Percentiles rank a stretch among this genome's conserved stretches.
These are phyloP conservation scores for Dendrobium nobile DNA, from an alignment of 106 monocot species.

Conservation along the genomic window DNA sequence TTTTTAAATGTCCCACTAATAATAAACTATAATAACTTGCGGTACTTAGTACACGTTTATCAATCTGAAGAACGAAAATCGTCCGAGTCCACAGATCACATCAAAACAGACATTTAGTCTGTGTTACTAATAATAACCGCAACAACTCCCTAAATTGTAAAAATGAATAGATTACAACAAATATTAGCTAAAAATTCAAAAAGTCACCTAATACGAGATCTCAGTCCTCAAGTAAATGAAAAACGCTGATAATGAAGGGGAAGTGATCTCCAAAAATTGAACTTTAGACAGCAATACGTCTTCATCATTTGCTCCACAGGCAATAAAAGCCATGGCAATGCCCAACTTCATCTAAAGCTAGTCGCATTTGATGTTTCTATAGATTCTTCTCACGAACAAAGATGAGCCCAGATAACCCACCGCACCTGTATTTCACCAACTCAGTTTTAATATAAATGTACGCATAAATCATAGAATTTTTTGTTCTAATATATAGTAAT, in stretches of 20 bases:
- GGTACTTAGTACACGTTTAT: not conserved
- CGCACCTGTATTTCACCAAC: slow-evolving; percentile 10
- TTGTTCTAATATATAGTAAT: too few species aligned
- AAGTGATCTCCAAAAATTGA: not conserved
- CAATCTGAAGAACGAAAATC: not conserved
- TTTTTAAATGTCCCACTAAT: not conserved
- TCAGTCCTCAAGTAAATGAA: too few species aligned
- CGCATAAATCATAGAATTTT: too few species aligned
- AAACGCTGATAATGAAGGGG: not conserved
- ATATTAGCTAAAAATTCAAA: not conserved
- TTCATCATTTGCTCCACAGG: not conserved
- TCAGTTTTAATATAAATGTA: not conserved
- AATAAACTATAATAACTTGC: not conserved
- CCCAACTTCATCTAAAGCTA: slow-evolving; percentile 10
- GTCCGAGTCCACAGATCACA: not conserved
- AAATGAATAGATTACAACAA: not conserved
- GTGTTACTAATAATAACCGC: not conserved
- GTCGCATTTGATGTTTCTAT: slow-evolving; percentile 91
- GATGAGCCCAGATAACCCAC: slow-evolving; percentile 20
- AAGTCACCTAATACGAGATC: not conserved
- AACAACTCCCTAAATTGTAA: not conserved
- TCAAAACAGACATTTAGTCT: not conserved
- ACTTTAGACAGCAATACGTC: not conserved
- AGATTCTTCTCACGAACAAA: slow-evolving; percentile 52
- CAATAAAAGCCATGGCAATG: not conserved